phyloP scores from a whole-genome alignment of 2,329 filamentous ascomycete genomes.

The Incumbomyces delicatus region DNA sequence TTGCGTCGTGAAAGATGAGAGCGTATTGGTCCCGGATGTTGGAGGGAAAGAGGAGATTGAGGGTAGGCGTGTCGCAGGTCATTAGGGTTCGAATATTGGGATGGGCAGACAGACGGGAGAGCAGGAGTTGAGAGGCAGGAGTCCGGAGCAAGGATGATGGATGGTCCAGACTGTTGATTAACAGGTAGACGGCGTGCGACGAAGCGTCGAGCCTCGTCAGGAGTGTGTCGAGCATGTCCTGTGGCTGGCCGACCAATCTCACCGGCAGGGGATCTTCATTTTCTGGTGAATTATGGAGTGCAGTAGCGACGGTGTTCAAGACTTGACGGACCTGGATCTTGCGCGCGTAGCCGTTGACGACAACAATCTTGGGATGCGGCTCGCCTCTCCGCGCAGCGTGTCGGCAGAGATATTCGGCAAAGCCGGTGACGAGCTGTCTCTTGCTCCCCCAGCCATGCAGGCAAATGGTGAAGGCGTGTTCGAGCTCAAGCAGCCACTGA shows the following conservation, averaged over 20 bases:
- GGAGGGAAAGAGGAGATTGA: slow-evolving; percentile 81
- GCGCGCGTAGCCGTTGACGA: slow-evolving; percentile 71
- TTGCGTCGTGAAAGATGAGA: slow-evolving; percentile 88
- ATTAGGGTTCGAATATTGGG: slow-evolving; percentile 62
- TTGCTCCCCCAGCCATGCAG: slow-evolving; percentile 93
- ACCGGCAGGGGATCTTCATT: slow-evolving; percentile 27
- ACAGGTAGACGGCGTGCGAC: slow-evolving; percentile 48
- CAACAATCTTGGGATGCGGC: slow-evolving; percentile 54
- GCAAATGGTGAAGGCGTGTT: slow-evolving; percentile 78
- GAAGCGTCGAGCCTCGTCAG: slow-evolving; percentile 48
- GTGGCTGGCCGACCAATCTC: slow-evolving; percentile 54
- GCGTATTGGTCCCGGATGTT: slow-evolving; percentile 66
- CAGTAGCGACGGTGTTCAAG: slow-evolving; percentile 52
- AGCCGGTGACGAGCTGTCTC: slow-evolving; percentile 59
- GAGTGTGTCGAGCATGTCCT: slow-evolving; percentile 59
- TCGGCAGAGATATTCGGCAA: slow-evolving; percentile 55
- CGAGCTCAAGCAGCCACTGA: slow-evolving; percentile 87
- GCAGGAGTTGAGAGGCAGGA: slow-evolving; percentile 56
- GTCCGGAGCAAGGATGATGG: slow-evolving; percentile 55
- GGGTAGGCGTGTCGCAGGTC: slow-evolving; percentile 80
- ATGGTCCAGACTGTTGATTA: slow-evolving; percentile 83
- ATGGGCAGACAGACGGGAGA: slow-evolving; percentile 68
- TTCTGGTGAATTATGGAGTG: slow-evolving; percentile 33
- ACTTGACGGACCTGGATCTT: slow-evolving; percentile 37
- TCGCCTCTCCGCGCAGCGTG: neutral